A percentile compares a stretch with the other conserved stretches of the same genome.
phyloP scores from a whole-genome alignment of 129 eudicot genomes.

The Helianthus tuberosus region DNA sequence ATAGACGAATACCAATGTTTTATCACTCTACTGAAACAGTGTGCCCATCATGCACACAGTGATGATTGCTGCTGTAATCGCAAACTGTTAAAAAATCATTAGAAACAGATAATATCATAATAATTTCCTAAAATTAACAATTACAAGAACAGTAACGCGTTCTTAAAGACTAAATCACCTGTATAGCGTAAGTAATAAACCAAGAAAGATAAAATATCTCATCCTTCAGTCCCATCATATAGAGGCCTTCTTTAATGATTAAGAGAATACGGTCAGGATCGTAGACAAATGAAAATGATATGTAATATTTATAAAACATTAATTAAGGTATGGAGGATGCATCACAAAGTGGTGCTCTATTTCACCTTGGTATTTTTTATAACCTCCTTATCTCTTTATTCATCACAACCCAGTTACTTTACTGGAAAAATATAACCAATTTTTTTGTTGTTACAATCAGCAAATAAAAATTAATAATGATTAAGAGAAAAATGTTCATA shows the following conservation, averaged over 20 bases:
- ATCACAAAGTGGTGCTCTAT: too few relatives aligned
- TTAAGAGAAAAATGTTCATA: too few relatives aligned
- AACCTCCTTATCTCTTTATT: too few relatives aligned
- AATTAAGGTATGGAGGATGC: too few relatives aligned
- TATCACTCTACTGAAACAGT: conserved; percentile 93
- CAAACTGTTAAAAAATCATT: conserved; percentile 67
- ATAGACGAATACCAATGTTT: conserved; percentile 87
- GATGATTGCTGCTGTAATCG: conserved; percentile 77
- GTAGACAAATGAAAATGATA: too few relatives aligned
- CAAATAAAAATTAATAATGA: too few relatives aligned
- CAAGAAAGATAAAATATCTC: conserved; percentile 89
- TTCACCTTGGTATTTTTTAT: too few relatives aligned
- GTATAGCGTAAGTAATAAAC: conserved; percentile 84
- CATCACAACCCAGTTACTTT: too few relatives aligned
- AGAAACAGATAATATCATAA: conserved; percentile 19
- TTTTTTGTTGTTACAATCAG: too few relatives aligned
- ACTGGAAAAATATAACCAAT: too few relatives aligned
- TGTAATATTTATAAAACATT: too few relatives aligned
- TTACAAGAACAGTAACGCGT: not conserved
- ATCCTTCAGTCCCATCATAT: conserved; percentile 98
- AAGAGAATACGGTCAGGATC: too few relatives aligned
- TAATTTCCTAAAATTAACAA: conserved; percentile 2
- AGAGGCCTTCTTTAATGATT: conserved; percentile 98
- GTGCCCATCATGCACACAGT: conserved; percentile 88
- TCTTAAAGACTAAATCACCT: conserved; percentile 53